A percentile compares a stretch with the other conserved stretches of the same genome.
These are phyloP conservation scores for Ogataea ramenticola DNA, from an alignment of 805 yeast species.

Conservation along the genomic window DNA sequence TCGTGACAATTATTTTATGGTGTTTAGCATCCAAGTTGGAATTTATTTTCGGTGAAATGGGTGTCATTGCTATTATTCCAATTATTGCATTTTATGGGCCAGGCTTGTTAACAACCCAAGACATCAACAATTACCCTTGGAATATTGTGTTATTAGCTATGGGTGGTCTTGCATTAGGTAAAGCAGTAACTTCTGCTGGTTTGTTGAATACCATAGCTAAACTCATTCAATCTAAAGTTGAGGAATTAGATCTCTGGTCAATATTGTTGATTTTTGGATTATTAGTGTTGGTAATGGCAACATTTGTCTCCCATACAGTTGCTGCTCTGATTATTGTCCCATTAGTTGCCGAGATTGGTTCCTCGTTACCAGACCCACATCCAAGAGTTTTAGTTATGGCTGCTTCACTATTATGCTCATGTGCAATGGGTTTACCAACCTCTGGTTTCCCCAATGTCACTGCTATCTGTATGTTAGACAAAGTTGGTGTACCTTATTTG, in stretches of 20 bases:
- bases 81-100: conserved; percentile 89
- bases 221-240: conserved; percentile 58
- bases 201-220: conserved; percentile 71
- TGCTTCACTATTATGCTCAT: conserved; percentile 68
- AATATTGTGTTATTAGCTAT: conserved; percentile 90
- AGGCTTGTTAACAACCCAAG: conserved; percentile 80
- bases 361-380: conserved; percentile 66
- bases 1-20: conserved; percentile 78
- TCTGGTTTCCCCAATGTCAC: conserved; percentile 98
- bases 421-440: conserved; percentile 97
- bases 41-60: conserved; percentile 86
- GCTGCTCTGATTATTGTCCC: conserved; percentile 94
- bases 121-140: conserved; percentile 95
- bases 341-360: conserved; percentile 84
- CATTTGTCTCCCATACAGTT: conserved; percentile 94
- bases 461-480: conserved; percentile 91
- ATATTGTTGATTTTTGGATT: conserved; percentile 76
- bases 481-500: conserved; percentile 82
- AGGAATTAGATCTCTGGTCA: conserved; percentile 60
- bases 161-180: conserved; percentile 97
- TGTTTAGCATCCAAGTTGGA: conserved; percentile 75
- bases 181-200: conserved; percentile 91
- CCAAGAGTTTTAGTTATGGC: conserved; percentile 73
- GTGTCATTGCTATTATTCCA: conserved; percentile 89
- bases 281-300: conserved; percentile 76